Evolutionary conservation across 495 filamentous ascomycete genomes (phyloP).

Genomic region (Lasiosphaeria miniovina): DNA sequence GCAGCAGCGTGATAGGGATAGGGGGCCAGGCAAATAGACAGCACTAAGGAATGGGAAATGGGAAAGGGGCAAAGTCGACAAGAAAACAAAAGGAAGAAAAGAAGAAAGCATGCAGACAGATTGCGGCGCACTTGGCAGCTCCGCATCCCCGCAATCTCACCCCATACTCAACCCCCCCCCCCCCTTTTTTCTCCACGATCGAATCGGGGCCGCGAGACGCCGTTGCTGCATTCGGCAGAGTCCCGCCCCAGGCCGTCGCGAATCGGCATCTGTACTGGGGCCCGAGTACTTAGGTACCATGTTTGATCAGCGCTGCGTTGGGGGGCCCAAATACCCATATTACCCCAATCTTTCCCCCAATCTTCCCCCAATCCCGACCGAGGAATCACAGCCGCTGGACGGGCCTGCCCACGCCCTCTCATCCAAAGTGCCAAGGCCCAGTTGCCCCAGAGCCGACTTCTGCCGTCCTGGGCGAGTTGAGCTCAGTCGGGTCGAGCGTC

Average conservation of each 20-base stretch:
- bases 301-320: conserved; percentile 23
- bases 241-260: conserved; percentile 11
- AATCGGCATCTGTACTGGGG: conserved; percentile 22
- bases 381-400: conserved; percentile 14
- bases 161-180: neutral
- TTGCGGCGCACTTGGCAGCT: neutral
- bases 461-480: conserved; percentile 2
- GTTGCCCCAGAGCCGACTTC: conserved; percentile 6
- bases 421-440: conserved; percentile 35
- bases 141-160: conserved; percentile 1
- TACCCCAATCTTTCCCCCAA: conserved; percentile 25
- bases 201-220: conserved; percentile 10
- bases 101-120: neutral
- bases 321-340: conserved; percentile 32
- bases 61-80: neutral
- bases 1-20: neutral
- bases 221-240: conserved; percentile 29
- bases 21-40: neutral
- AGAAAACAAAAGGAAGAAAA: neutral
- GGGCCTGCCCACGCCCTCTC: conserved; percentile 7
- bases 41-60: neutral
- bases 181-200: conserved; percentile 6
- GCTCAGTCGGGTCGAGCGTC: neutral
- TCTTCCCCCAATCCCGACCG: conserved; percentile 15
- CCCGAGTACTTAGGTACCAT: conserved; percentile 9